Conservation (phyloP, 345 rosid species). For the Salix dunnii region DNA sequence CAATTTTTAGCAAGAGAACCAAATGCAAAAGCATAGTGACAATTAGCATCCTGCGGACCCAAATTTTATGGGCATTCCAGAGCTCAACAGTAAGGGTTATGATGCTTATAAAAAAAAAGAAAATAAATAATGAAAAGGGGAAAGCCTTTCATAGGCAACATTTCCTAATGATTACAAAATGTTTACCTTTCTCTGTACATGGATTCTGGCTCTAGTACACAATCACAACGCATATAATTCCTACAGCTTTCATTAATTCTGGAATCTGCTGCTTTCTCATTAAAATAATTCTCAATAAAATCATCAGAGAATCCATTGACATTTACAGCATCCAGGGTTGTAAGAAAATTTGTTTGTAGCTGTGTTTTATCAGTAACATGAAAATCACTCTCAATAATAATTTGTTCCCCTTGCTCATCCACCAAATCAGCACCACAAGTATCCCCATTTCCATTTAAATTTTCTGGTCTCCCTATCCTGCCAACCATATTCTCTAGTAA, state of each 20-base stretch:
- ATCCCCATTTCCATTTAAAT: slow-evolving; percentile 36
- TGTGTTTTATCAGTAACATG: slow-evolving; percentile 25
- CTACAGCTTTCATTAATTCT: slow-evolving; percentile 56
- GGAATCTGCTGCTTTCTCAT: slow-evolving; percentile 52
- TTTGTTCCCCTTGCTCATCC: slow-evolving; percentile 17
- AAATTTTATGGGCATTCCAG: not conserved
- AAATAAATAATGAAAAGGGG: not conserved
- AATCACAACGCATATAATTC: slow-evolving; percentile 55
- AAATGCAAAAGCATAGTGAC: not conserved
- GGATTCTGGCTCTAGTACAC: slow-evolving; percentile 63
- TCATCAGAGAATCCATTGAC: slow-evolving; percentile 35
- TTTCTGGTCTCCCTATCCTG: slow-evolving; percentile 33
- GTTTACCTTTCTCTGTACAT: slow-evolving; percentile 52
- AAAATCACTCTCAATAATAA: slow-evolving; percentile 10
- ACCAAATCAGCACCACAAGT: slow-evolving; percentile 27
- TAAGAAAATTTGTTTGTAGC: slow-evolving; percentile 1
- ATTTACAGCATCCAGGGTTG: slow-evolving; percentile 13
- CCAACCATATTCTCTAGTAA: slow-evolving; percentile 32
- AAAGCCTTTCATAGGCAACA: not conserved
- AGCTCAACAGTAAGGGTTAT: not conserved
- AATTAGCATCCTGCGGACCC: not conserved
- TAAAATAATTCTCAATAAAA: slow-evolving; percentile 61
- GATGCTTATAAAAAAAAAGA: not conserved
- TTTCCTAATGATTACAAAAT: not conserved
- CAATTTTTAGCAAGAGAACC: not conserved